These are phyloP conservation scores for Powellomyces hirtus DNA, from an alignment of 192 early-diverging fungal genomes.

Conservation along the genomic window DNA sequence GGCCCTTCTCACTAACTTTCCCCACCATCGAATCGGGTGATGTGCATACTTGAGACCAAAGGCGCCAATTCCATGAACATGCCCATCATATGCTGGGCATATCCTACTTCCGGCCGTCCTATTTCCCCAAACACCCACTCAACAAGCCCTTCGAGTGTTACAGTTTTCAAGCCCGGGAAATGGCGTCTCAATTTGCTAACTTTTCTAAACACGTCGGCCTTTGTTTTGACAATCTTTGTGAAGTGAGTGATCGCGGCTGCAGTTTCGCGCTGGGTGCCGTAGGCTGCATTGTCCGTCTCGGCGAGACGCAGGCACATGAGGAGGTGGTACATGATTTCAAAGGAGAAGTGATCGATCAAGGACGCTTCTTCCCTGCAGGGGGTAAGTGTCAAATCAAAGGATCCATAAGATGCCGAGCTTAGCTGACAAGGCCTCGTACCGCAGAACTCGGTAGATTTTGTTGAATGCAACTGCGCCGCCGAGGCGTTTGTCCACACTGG, in stretches of 20 bases:
- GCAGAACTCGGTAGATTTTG: constrained; percentile 55
- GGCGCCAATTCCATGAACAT: constrained; percentile 59
- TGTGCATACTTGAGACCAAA: neutral
- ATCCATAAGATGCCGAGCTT: neutral
- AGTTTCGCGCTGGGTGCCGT: constrained; percentile 54
- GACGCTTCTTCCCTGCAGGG: constrained; percentile 61
- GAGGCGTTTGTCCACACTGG: constrained; percentile 60
- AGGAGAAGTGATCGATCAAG: constrained; percentile 63
- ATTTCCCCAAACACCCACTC: constrained; percentile 62
- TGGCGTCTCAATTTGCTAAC: constrained; percentile 37
- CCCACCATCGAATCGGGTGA: neutral
- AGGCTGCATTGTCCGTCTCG: constrained; percentile 56
- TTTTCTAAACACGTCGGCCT: constrained; percentile 49
- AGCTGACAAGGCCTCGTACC: neutral
- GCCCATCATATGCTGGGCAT: constrained; percentile 61
- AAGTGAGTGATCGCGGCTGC: constrained; percentile 55
- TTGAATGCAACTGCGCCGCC: constrained; percentile 70
- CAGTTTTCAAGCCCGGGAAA: constrained; percentile 43
- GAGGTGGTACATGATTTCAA: constrained; percentile 69
- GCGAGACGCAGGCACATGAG: constrained; percentile 60
- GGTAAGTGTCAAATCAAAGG: neutral
- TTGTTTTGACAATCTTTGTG: constrained; percentile 58
- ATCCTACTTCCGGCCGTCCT: constrained; percentile 47
- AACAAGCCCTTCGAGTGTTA: constrained; percentile 49
- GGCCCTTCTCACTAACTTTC: neutral